Conservation (phyloP, 768 basidiomycete species). For the Russula abietina region DNA sequence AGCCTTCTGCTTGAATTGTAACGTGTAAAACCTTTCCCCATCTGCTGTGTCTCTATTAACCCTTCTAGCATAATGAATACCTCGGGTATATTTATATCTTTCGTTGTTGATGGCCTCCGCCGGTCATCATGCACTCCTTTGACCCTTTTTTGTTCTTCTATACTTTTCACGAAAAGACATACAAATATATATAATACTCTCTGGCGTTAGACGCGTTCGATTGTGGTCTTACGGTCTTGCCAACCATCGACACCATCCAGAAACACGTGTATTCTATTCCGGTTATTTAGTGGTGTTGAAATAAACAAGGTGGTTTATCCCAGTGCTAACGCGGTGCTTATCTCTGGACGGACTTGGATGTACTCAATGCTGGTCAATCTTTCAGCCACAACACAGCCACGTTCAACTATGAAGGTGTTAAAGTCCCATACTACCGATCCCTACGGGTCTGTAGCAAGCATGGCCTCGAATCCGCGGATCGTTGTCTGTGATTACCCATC, state of each 20-base stretch:
- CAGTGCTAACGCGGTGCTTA: not conserved
- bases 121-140: constrained; percentile 10
- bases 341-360: no score
- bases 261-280: not conserved
- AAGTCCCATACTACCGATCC: not conserved
- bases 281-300: not conserved
- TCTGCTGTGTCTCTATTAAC: constrained; percentile 3
- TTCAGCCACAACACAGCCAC: not conserved
- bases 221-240: not conserved
- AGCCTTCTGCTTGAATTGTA: constrained; percentile 12
- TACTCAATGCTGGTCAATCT: no score
- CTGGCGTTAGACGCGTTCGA: not conserved
- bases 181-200: constrained; percentile 13
- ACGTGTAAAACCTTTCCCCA: constrained; percentile 11
- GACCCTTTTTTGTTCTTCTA: not conserved
- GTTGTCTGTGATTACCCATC: not conserved
- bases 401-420: no score
- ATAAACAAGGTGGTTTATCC: not conserved
- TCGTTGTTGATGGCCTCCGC: constrained; percentile 1
- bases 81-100: constrained; percentile 16
- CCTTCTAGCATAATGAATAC: not conserved
- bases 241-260: no score
- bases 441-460: not conserved
- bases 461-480: not conserved
- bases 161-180: constrained; percentile 10